Evolutionary conservation across 2,329 filamentous ascomycete species (phyloP).

Genomic region (Tothia fuscella): DNA sequence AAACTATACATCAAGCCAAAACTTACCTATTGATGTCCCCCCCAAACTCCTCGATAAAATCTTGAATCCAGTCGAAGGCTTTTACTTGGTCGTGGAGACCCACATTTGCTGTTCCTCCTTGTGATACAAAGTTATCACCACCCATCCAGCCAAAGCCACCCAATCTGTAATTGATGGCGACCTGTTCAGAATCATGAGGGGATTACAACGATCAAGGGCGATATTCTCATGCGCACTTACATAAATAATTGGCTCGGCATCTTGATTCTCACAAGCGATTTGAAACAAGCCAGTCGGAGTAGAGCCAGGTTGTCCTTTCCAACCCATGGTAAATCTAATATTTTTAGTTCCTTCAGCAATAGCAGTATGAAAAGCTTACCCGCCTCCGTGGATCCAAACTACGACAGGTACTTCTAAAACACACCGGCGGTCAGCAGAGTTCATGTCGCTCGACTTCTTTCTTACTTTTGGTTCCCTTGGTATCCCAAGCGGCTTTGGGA

Average conservation of each 20-base stretch:
- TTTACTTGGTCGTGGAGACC: constrained; percentile 27
- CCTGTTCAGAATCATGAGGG: too few relatives aligned
- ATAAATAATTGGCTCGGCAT: too few relatives aligned
- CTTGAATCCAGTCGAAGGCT: constrained; percentile 28
- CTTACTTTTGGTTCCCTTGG: background rate
- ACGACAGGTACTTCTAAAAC: background rate
- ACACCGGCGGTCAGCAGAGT: too few relatives aligned
- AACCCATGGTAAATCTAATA: constrained; percentile 22
- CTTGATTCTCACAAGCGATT: too few relatives aligned
- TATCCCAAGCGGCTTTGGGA: constrained; percentile 23
- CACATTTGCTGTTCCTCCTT: constrained; percentile 24
- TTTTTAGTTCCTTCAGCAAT: constrained; percentile 29
- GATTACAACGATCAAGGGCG: too few relatives aligned
- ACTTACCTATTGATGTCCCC: constrained; percentile 25
- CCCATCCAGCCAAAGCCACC: constrained; percentile 27
- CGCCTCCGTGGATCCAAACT: constrained; percentile 36
- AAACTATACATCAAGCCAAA: too few relatives aligned
- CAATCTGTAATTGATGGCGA: constrained; percentile 35
- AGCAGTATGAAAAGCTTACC: too few relatives aligned
- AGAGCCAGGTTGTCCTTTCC: constrained; percentile 19
- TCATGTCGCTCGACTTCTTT: background rate
- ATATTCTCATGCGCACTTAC: too few relatives aligned
- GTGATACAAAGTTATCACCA: constrained; percentile 23
- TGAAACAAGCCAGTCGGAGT: constrained; percentile 33
- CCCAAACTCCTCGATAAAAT: constrained; percentile 27